Evolutionary conservation across 257 asterid species (phyloP), one percentile per base, ranked within the genome.

Genomic region (Pogostemon cablin): DNA sequence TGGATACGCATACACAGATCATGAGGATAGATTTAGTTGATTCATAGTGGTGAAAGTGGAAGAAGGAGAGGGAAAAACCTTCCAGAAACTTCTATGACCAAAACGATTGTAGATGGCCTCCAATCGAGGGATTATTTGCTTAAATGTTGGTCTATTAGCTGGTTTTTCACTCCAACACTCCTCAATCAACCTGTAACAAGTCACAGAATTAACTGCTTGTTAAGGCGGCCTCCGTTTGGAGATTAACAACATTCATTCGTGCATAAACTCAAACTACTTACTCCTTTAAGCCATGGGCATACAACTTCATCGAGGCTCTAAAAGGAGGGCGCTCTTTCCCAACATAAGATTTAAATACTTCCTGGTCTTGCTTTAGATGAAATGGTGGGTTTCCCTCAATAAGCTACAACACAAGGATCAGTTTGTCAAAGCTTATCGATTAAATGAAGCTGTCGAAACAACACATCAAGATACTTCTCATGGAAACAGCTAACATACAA

Each of bases 111-210:
- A 79, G 44, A 88, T 88, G 71, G 81, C 71, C 82, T 87, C 96
- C 62, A 90, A 86, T 58, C 84, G 87, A 7, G 96, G 97, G 69
- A 93, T 90, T 11, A 93, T 90, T 70, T 88, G 81, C 87, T 85
- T 85, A 58, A 93, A 93, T 9, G 96, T 83, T 7, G 98, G 98
- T 66, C 98, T 81, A 48, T 84, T 48, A 67, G 88, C 80, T 37
- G 98, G 90, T 9, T 81, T 78, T 75, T 87, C 96, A 62, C 77
- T 78, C 98, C 97, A 93, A 76, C 97, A 93, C 69, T 87, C 97
- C 79, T 87, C 88, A 62, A 93, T 93, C 86, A 93, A 78, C 80
- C 98, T 93, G 83, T 67, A 81, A 75, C 46, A 60, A 57, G 57
- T 34, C 32, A 64, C 6, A 3, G 6, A 25, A 46, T 12, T 5